Percentiles rank a stretch among this genome's conserved stretches.
Evolutionary conservation across 139 green algal species (phyloP).

Genomic region (Bryopsis sp.): DNA sequence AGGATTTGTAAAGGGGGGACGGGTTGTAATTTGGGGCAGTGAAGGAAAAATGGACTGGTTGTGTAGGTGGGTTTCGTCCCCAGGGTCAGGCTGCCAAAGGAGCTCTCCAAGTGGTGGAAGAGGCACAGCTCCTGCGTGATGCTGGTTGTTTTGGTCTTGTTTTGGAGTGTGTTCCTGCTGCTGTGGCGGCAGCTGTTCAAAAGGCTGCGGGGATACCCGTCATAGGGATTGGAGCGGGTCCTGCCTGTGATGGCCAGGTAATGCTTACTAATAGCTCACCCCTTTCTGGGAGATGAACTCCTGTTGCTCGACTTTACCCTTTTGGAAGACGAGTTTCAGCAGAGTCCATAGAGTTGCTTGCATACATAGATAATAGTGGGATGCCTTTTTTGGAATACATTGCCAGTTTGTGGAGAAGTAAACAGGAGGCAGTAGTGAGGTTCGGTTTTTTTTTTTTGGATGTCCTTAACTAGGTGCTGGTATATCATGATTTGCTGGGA

Average conservation of each 20-base stretch:
- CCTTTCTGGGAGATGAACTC: not conserved
- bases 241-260: slow-evolving; percentile 71
- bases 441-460: not conserved
- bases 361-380: no score
- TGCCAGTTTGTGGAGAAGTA: no score
- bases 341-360: no score
- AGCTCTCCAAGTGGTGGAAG: slow-evolving; percentile 57
- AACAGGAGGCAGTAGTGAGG: no score
- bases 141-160: slow-evolving; percentile 93
- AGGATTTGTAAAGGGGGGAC: no score
- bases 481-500: slow-evolving; percentile 98
- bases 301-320: no score
- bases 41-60: not conserved
- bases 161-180: slow-evolving; percentile 88
- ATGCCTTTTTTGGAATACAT: no score
- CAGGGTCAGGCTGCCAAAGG: slow-evolving; percentile 68
- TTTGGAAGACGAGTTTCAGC: no score
- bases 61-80: slow-evolving; percentile 82
- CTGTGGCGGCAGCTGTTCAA: slow-evolving; percentile 84
- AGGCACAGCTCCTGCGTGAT: slow-evolving; percentile 63
- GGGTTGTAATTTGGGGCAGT: no score
- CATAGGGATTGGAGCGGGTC: slow-evolving; percentile 94
- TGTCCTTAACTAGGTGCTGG: slow-evolving; percentile 70
- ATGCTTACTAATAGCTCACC: no score
- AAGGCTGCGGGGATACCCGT: slow-evolving; percentile 76